phyloP scores from a whole-genome alignment of 192 early-diverging fungal species.

The Coemansia sp. region DNA sequence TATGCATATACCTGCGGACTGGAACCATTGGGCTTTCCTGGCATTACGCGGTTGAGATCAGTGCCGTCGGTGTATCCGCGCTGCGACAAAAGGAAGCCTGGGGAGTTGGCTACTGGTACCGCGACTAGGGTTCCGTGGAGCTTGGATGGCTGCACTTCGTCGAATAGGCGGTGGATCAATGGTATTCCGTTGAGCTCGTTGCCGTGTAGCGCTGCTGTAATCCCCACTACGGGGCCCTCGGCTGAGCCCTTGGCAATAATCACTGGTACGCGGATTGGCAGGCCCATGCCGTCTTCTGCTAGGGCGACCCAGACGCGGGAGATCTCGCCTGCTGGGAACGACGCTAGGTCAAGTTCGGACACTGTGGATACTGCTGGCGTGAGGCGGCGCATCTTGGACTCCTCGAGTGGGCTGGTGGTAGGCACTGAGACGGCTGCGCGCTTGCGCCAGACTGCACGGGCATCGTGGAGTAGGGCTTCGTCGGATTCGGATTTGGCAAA shows the following conservation, averaged over 20 bases:
- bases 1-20: slow-evolving; percentile 81
- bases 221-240: slow-evolving; percentile 58
- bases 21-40: slow-evolving; percentile 74
- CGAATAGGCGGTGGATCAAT: slow-evolving; percentile 81
- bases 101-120: slow-evolving; percentile 84
- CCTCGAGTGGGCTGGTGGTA: background rate
- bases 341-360: slow-evolving; percentile 54
- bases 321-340: slow-evolving; percentile 57
- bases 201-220: slow-evolving; percentile 87
- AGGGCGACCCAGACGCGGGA: slow-evolving; percentile 64
- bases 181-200: slow-evolving; percentile 93
- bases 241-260: slow-evolving; percentile 73
- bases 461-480: slow-evolving; percentile 55
- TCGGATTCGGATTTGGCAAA: slow-evolving; percentile 62
- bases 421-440: slow-evolving; percentile 18
- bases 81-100: slow-evolving; percentile 75
- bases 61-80: slow-evolving; percentile 85
- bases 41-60: slow-evolving; percentile 85
- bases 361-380: slow-evolving; percentile 36
- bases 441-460: slow-evolving; percentile 50
- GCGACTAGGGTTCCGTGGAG: slow-evolving; percentile 86
- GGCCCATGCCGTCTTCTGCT: slow-evolving; percentile 62
- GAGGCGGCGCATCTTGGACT: slow-evolving; percentile 6
- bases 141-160: slow-evolving; percentile 68
- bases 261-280: slow-evolving; percentile 67